Evolutionary conservation across 257 asterid species (phyloP), one percentile per base, ranked within the genome.

Genomic region (Dorcoceras hygrometricum): DNA sequence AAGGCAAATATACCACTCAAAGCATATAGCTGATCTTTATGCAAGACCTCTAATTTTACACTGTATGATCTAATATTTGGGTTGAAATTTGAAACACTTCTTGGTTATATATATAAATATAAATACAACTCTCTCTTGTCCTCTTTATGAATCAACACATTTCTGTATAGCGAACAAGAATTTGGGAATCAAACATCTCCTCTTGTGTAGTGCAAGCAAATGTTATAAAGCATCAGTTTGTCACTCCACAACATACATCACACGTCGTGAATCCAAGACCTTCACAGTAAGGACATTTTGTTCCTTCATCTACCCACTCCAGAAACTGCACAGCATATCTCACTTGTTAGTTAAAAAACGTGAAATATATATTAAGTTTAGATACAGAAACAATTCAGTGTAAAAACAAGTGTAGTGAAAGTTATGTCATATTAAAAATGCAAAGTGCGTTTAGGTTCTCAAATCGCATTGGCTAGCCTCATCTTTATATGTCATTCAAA

Each of bases 241-340:
- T 78, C 62, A 23, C 77, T 31, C 87, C 97, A 53, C 76, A 75
- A 74, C 99, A 90, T 26, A 70, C 79, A 66, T 94, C 99, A 24
- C 95, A 94, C 3, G 73, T 59, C 46, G 66, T 59, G 82, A 71
- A 80, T 57, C 97, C 97, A 7, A 72, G 77, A 66, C 99, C 99
- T 62, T 80, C 88, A 71, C 97, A 90, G 71, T 93, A 93, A 0
- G 95, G 89, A 65, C 97, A 93, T 72, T 90, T 88, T 18, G 81
- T 57, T 68, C 85, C 95, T 81, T 94, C 97, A 26, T 78, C 99
- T 26, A 94, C 68, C 97, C 95, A 94, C 77, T 94, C 99, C 83
- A 85, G 24, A 76, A 94, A 94, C 97, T 94, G 96, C 85, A 78
- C 57, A 66, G 46, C 57, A 57, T 23, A 62, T 68, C 23, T 20